Percentiles rank a stretch among this genome's conserved stretches.
These are phyloP conservation scores for Melanopsichium pennsylvanicum DNA, from an alignment of 1,284 basidiomycete species.

Conservation along the genomic window DNA sequence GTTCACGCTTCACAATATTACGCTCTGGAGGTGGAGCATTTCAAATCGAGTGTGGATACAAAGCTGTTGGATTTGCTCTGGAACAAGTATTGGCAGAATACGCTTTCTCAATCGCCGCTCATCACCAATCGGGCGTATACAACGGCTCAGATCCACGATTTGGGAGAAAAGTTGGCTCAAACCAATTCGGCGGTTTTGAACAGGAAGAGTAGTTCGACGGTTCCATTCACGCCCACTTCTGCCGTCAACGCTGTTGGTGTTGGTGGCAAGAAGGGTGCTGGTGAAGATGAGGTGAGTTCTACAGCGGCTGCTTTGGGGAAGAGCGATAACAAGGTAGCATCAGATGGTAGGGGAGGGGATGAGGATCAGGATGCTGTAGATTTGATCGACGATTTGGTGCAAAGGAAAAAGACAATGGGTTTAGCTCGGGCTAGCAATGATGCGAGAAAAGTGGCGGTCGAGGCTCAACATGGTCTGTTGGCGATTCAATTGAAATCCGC, in stretches of 20 bases:
- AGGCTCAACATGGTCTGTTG: conserved; percentile 89
- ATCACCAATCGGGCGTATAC: conserved; percentile 91
- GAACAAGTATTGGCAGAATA: conserved; percentile 99
- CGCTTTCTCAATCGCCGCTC: conserved; percentile 85
- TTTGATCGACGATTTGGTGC: conserved; percentile 1
- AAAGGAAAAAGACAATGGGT: background rate
- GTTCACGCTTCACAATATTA: conserved; percentile 98
- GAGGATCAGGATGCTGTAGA: background rate
- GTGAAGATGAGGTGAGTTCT: no score
- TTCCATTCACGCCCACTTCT: conserved; percentile 1
- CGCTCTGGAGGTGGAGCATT: conserved; percentile 89
- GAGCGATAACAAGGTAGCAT: background rate
- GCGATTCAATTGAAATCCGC: conserved; percentile 84
- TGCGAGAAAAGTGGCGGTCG: conserved; percentile 83
- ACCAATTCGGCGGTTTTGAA: conserved; percentile 1
- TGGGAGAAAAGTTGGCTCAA: conserved; percentile 79
- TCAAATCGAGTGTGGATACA: conserved; percentile 87
- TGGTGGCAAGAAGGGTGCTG: background rate
- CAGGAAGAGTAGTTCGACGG: background rate
- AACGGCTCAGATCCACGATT: conserved; percentile 84
- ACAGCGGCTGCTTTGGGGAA: no score
- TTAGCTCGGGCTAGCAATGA: conserved; percentile 9
- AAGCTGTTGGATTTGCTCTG: conserved; percentile 87
- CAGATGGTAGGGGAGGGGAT: background rate
- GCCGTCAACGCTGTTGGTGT: background rate